Evolutionary conservation across 345 rosid genomes (phyloP), one percentile per base, ranked within the genome.

Genomic region (Arabidopsis suecica): DNA sequence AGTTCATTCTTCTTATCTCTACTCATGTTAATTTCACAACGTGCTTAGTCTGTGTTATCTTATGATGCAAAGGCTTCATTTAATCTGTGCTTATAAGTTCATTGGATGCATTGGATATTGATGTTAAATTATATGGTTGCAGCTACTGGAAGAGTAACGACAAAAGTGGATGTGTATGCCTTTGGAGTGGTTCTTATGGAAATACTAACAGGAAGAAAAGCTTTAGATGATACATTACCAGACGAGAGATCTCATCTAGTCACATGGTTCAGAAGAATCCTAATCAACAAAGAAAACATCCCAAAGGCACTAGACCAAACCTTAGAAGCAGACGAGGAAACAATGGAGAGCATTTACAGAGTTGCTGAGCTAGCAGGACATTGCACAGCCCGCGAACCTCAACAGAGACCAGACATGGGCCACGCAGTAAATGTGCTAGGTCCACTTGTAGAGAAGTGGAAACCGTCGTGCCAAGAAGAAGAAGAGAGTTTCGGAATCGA

Each of bases 101-200:
- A 23, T 23, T 50, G 1, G 41, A 33, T 44, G 9, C 63, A 36
- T 36, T 59, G 18, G 63, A 63, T 30, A 10, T 6, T 69, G 51
- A 67, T 69, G 3, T 38, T 45, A 25, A 33, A 6, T n/a, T 53
- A 30, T 53, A 30, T 65, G 30, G 38, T 66, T 66, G 59, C 88
- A 93, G 98, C 93, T 20, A 93, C 98, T 3, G 98, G 98, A 66
- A 84, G 97, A 82, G 98, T 93, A 65, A 89, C 98, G 1, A 93
- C 89, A 4, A 93, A 91, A 74, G 93, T 91, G 28, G 98, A 93
- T 70, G 90, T 93, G 1, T 93, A 82, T 63, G 97, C 96, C 60
- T 93, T 87, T 69, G 98, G 98, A 25, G 98, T 88, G 25, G 88
- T 93, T 36, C 82, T 93, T 61, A 91, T 91, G 98, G 98, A 93